Conservation (phyloP, 108 stramenopile species). For the Bacterosira constricta region DNA sequence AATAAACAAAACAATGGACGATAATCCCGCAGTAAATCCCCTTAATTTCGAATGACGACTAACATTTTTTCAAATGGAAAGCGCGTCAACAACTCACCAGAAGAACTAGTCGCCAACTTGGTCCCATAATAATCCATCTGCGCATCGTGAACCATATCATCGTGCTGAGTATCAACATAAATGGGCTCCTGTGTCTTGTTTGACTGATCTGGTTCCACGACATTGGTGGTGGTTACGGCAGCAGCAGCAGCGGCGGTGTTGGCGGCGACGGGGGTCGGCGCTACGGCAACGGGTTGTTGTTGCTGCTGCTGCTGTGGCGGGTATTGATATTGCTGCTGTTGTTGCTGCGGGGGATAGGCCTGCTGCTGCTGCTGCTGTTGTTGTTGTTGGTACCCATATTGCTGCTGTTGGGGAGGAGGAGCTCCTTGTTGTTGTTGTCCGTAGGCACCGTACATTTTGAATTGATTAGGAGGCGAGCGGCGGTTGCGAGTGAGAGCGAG, state of each 20-base stretch:
- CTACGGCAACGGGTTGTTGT: background rate
- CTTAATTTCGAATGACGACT: background rate
- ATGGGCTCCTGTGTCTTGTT: conserved; percentile 23
- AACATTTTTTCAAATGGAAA: background rate
- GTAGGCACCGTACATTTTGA: conserved; percentile 33
- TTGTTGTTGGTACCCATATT: conserved; percentile 5
- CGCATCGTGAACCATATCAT: conserved; percentile 95
- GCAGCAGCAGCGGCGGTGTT: background rate
- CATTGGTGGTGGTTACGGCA: no score
- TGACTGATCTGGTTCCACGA: background rate
- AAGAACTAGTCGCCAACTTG: conserved; percentile 92
- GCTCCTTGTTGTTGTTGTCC: conserved; percentile 3
- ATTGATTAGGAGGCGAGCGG: no score
- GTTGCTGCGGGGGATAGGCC: background rate
- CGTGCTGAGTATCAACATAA: conserved; percentile 92
- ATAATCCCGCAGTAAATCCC: no score
- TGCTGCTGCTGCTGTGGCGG: conserved; percentile 8
- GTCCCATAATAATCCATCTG: conserved; percentile 95
- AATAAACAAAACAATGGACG: no score
- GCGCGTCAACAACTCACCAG: conserved; percentile 73
- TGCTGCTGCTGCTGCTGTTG: conserved; percentile 16
- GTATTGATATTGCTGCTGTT: conserved; percentile 11
- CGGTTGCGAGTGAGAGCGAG: no score
- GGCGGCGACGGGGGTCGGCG: background rate
- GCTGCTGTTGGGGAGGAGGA: conserved; percentile 2